A percentile compares a stretch with the other conserved stretches of the same genome.
Evolutionary conservation across 2,329 filamentous ascomycete genomes (phyloP).

Genomic region (Cordyceps farinosa): DNA sequence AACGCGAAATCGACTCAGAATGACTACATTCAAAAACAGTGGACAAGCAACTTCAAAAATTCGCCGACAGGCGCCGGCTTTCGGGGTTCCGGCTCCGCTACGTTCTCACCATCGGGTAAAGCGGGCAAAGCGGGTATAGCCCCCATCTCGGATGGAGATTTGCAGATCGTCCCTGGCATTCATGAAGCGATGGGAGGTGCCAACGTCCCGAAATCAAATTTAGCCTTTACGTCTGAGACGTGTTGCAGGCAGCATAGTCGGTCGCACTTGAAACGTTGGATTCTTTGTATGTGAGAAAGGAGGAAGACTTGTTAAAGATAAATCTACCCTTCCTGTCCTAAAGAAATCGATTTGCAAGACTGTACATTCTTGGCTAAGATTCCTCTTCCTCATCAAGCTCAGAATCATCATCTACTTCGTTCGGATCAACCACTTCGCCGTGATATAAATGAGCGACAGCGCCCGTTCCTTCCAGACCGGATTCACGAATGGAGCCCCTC

Average conservation of each 20-base stretch:
- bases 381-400: neutral
- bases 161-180: too few relatives aligned
- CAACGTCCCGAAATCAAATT: too few relatives aligned
- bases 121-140: neutral
- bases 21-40: neutral
- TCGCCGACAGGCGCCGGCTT: neutral
- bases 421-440: neutral
- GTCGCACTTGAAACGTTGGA: too few relatives aligned
- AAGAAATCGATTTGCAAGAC: too few relatives aligned
- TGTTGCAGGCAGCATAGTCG: too few relatives aligned
- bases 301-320: too few relatives aligned
- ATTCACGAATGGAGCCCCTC: neutral
- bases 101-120: neutral
- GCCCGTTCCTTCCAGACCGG: neutral
- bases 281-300: too few relatives aligned
- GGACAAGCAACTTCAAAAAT: neutral
- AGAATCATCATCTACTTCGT: neutral
- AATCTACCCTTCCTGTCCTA: too few relatives aligned
- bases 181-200: too few relatives aligned
- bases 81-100: slow-evolving; percentile 1
- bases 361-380: too few relatives aligned
- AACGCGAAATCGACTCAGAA: neutral
- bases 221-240: too few relatives aligned
- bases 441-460: slow-evolving; percentile 3
- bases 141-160: neutral